A percentile compares a stretch with the other conserved stretches of the same genome.
phyloP scores from a whole-genome alignment of 805 yeast species.

The Saccharomycopsis sp. region DNA sequence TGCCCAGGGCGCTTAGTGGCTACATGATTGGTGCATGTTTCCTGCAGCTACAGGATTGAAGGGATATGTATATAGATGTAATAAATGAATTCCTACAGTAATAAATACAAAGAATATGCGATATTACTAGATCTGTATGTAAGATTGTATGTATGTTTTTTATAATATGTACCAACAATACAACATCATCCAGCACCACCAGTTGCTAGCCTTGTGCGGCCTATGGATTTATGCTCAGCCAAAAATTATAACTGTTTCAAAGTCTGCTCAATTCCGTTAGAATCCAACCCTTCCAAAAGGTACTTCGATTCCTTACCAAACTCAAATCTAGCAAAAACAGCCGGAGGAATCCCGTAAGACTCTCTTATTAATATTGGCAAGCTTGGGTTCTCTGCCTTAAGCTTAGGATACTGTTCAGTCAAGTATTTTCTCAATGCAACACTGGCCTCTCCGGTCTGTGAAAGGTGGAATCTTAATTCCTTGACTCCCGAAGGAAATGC shows the following conservation, averaged over 20 bases:
- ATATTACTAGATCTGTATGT: neutral
- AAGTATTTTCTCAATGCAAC: slow-evolving; percentile 60
- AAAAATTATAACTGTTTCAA: slow-evolving; percentile 21
- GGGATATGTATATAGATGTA: no score
- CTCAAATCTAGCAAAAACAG: slow-evolving; percentile 66
- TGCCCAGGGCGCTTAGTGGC: no score
- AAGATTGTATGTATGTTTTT: neutral
- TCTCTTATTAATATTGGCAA: slow-evolving; percentile 77
- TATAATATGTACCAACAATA: neutral
- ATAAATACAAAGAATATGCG: neutral
- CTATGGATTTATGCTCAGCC: no score
- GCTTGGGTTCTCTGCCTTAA: slow-evolving; percentile 55
- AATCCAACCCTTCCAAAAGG: slow-evolving; percentile 32
- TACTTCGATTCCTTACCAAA: slow-evolving; percentile 32
- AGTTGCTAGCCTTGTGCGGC: neutral
- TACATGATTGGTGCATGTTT: no score
- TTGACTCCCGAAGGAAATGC: slow-evolving; percentile 46
- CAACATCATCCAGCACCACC: neutral
- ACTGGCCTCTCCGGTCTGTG: slow-evolving; percentile 72
- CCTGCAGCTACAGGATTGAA: no score
- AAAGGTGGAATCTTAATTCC: slow-evolving; percentile 76
- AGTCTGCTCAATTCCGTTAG: slow-evolving; percentile 23
- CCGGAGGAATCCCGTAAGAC: slow-evolving; percentile 64
- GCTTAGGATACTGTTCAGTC: slow-evolving; percentile 53
- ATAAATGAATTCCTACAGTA: neutral